Evolutionary conservation across 202 grass and related monocot species (phyloP).

Genomic region (Digitaria exilis): DNA sequence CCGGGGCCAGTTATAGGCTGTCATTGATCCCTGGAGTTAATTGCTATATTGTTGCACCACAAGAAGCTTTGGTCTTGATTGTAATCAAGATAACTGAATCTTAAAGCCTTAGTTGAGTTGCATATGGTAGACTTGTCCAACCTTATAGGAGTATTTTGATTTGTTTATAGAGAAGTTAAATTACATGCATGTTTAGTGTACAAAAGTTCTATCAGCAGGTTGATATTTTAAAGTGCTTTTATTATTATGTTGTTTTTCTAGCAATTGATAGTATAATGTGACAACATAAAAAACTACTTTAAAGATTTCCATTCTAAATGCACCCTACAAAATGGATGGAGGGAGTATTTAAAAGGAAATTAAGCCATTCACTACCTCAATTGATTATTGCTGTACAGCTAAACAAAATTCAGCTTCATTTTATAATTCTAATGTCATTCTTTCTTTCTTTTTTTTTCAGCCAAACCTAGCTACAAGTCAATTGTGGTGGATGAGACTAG

Average conservation of each 20-base stretch:
- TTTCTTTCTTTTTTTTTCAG: slow-evolving; percentile 63
- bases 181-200: not conserved
- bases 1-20: no score
- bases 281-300: not conserved
- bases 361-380: not conserved
- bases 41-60: no score
- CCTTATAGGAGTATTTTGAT: not conserved
- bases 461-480: slow-evolving; percentile 58
- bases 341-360: slow-evolving; percentile 1
- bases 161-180: not conserved
- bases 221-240: not conserved
- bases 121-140: slow-evolving; percentile 10
- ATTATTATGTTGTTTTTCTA: not conserved
- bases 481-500: slow-evolving; percentile 85
- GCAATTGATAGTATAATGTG: not conserved
- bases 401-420: slow-evolving; percentile 16
- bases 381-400: slow-evolving; percentile 22
- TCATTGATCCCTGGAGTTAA: no score
- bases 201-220: not conserved
- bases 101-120: not conserved
- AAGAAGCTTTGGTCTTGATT: no score
- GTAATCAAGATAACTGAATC: slow-evolving; percentile 13
- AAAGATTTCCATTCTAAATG: not conserved
- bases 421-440: slow-evolving; percentile 3
- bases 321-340: not conserved